Percentiles rank a stretch among this genome's conserved stretches.
Evolutionary conservation across 169 alveolate genomes (phyloP).

Genomic region (Pseudocohnilembus persalinus): DNA sequence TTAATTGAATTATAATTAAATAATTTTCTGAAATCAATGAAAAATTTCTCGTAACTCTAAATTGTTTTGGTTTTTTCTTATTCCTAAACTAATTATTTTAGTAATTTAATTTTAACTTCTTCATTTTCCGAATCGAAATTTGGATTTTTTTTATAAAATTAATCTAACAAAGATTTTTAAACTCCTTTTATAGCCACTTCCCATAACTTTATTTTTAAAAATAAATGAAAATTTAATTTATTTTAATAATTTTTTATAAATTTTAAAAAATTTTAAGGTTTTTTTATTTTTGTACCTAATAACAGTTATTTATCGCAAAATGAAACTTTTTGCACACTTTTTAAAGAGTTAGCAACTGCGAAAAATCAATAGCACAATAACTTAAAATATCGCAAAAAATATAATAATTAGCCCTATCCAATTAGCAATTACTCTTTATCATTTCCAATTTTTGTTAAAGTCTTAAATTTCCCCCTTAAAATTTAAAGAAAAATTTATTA

Average conservation of each 20-base stretch:
- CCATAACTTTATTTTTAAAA: too few relatives aligned
- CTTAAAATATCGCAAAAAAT: neutral
- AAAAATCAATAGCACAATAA: neutral
- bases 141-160: neutral
- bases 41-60: too few relatives aligned
- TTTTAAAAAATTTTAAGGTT: too few relatives aligned
- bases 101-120: too few relatives aligned
- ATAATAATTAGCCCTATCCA: neutral
- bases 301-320: neutral
- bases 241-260: too few relatives aligned
- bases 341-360: neutral
- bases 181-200: neutral
- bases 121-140: neutral
- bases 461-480: neutral
- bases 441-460: neutral
- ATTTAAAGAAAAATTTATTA: too few relatives aligned
- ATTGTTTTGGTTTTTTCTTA: neutral
- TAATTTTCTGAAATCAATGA: neutral
- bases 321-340: neutral
- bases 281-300: too few relatives aligned
- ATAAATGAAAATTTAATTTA: too few relatives aligned
- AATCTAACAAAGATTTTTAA: neutral
- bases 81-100: neutral
- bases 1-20: neutral
- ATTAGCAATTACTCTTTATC: neutral